Evolutionary conservation across 441 rosid species (phyloP), one percentile per base, ranked within the genome.

Genomic region (Gossypium aridum): DNA sequence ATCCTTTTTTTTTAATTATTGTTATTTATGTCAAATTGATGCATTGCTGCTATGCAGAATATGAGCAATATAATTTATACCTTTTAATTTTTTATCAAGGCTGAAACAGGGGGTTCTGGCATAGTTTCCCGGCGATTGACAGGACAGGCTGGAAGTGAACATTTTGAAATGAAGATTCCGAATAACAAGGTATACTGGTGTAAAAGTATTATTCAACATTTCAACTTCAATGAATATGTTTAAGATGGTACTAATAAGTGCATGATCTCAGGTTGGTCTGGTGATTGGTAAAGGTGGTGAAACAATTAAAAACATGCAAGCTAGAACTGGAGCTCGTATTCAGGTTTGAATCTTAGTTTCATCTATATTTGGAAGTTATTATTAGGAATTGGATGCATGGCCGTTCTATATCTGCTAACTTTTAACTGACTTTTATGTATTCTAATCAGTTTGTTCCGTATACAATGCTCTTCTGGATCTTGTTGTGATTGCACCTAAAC

Each of bases 261-360:
- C 74, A 45, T 80, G 79, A 60, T 81, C 74, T 76, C 88, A 96
- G 99, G 99, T 96, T 83, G 99, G 99, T 80, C 76, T 93, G 79
- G 97, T 96, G 49, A 96, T 96, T 82, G 98, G 99, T 70, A 96
- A 96, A 91, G 98, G 98, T 67, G 99, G 99, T 13, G 99, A 96
- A 70, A 88, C 97, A 26, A 96, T 96, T 74, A 93, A 96, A 90
- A 90, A 83, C 78, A 91, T 96, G 97, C 99, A 96, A 90, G 90
- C 91, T 34, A 85, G 89, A 73, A 82, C 93, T 77, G 96, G 94
- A 59, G 98, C 99, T 79, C 93, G 98, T 9, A 87, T 96, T 76
- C 99, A 93, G 98, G 99, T 93, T 70, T 76, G 77, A 7, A 16
- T 47, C 12, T 31, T 19, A 31, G 64, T 6, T 45, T 56, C 7